Evolutionary conservation across 345 rosid genomes (phyloP), one percentile per base, ranked within the genome.

Genomic region (Camelina hispida): DNA sequence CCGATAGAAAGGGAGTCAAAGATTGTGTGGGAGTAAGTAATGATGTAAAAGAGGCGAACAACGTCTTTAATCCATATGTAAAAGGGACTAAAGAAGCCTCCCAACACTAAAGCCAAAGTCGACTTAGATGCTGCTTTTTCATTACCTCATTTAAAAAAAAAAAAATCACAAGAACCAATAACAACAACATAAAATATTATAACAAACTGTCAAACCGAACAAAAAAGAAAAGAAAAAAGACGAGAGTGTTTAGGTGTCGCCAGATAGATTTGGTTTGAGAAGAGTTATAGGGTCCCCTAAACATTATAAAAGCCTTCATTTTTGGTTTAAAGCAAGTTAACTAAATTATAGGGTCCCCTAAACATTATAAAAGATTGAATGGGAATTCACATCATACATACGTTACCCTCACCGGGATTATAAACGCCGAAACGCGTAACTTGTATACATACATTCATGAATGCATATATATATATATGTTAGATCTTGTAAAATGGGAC

Each of bases 11-110:
- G 48, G 42, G 63, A 64, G 80, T 77, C 80, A 77, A 70, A 77
- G 80, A 70, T 57, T 55, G 75, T 64, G 80, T 77, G 80, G 80
- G 71, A 56, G 67, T n/a, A n/a, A n/a, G n/a, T 70, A 64, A 77
- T 77, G 80, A 77, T 76, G 74, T 56, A 69, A 77, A 77, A 70
- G 80, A 55, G 38, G 62, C 53, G 54, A 47, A 64, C 79, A 57
- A 63, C 44, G 66, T 77, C 80, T 77, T 77, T 77, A 77, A 71
- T 68, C 80, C 75, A 63, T 64, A 63, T 70, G 72, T 54, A 59
- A 51, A 74, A 71, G 57, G 38, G 53, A 71, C 17, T 63, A 65
- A 73, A 69, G 75, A 75, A 69, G 57, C 63, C 69, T 28, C 74
- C 42, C 74, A 76, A 59, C 63, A 54, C 69, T 69, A 77, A 77